Evolutionary conservation across 1,284 basidiomycete genomes (phyloP), one percentile per base, ranked within the genome.

Genomic region (Gastroboletus turbinatus): DNA sequence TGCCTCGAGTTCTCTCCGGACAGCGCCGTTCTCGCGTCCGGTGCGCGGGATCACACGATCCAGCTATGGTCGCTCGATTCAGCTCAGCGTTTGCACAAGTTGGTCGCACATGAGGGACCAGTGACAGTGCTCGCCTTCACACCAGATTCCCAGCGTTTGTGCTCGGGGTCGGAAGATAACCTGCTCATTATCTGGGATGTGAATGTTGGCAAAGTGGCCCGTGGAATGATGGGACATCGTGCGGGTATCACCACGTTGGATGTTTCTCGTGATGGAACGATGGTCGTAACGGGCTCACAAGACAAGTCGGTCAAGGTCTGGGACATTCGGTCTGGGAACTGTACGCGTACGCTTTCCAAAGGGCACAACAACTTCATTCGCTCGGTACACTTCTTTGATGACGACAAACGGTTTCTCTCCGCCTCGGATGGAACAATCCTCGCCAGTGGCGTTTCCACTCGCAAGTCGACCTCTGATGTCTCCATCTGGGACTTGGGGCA

Each of bases 1-100:
- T 65, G 47, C 17, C 48, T 64, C 10, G 56, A 53, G 11, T 61
- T 64, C 35, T 66, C 64, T 4, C 57, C 56, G 0, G 55, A 65
- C 33, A 55, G 49, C 17, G 21, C 23, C 5, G 6, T 62, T 16
- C 47, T 62, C 4, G 59, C 59, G 1, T 62, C 62, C 6, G 59
- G 59, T 30, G 40, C 64, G 14, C 38, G 30, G 17, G 64, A 64
- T 39, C 42, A 35, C 29, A 47, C 45, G 17, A 55, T 66, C 27
- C 62, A 65, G 32, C 33, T 60, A 2, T 60, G 60, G 59, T 60
- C 59, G 8, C 45, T 58, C 9, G 50, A 43, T 5, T 39, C 54
- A 3, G 54, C 59, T 1, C 59, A 61, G 32, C 59, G 46, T 4
- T 47, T 52, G 38, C 23, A 60, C 39, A 49, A 40, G 30, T 19